A percentile compares a stretch with the other conserved stretches of the same genome.
phyloP scores from a whole-genome alignment of 345 rosid species.

The Gossypium herbaceum region DNA sequence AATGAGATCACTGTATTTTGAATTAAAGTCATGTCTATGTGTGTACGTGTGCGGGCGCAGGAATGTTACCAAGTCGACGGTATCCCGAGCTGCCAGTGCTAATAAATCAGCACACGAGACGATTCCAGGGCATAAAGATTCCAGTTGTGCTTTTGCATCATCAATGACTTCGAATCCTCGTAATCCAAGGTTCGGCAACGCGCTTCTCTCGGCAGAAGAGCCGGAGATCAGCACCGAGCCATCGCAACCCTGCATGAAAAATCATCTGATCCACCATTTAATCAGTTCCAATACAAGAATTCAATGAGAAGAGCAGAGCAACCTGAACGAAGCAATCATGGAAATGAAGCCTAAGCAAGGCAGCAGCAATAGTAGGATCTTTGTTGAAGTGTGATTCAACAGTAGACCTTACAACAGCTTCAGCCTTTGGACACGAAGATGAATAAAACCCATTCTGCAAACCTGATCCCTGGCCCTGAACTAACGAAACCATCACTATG shows the following conservation, averaged over 20 bases:
- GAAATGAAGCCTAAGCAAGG: slow-evolving; percentile 69
- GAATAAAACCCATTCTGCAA: slow-evolving; percentile 57
- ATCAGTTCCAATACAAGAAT: not conserved
- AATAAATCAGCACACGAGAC: slow-evolving; percentile 42
- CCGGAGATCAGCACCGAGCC: slow-evolving; percentile 32
- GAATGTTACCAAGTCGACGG: slow-evolving; percentile 26
- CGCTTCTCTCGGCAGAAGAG: slow-evolving; percentile 33
- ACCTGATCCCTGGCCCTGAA: slow-evolving; percentile 25
- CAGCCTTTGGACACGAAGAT: slow-evolving; percentile 54
- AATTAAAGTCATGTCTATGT: not conserved
- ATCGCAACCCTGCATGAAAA: slow-evolving; percentile 34
- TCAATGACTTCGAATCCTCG: slow-evolving; percentile 38
- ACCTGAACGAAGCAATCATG: slow-evolving; percentile 81
- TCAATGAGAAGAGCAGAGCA: not conserved
- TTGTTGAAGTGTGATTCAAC: slow-evolving; percentile 54
- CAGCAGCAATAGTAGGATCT: slow-evolving; percentile 60
- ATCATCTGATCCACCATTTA: not conserved
- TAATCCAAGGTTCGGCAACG: slow-evolving; percentile 24
- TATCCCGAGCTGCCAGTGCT: slow-evolving; percentile 37
- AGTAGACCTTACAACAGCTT: slow-evolving; percentile 47
- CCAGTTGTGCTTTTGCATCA: slow-evolving; percentile 32
- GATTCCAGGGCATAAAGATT: slow-evolving; percentile 25
- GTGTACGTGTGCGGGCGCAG: not conserved
- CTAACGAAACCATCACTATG: slow-evolving; percentile 16
- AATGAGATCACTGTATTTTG: not conserved